These are phyloP conservation scores for Glonium stellatum DNA, from an alignment of 495 filamentous ascomycete species.

Conservation along the genomic window DNA sequence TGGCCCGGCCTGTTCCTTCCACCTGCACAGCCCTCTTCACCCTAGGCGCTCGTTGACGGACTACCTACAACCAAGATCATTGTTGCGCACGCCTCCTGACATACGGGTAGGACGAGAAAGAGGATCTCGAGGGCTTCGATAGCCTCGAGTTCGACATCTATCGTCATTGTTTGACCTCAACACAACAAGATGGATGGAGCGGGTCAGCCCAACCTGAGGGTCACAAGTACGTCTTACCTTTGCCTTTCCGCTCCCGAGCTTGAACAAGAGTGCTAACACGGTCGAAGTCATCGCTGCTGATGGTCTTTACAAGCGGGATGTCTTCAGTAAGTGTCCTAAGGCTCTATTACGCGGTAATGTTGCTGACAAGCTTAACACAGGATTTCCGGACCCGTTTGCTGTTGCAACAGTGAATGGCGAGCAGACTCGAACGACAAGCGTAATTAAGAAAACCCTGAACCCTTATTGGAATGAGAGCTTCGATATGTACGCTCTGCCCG, in stretches of 20 bases:
- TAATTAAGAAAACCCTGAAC: conserved; percentile 94
- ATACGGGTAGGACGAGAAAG: neutral
- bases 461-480: conserved; percentile 99
- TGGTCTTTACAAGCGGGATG: conserved; percentile 97
- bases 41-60: conserved; percentile 2
- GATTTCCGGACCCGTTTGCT: conserved; percentile 95
- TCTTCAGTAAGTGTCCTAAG: conserved; percentile 69
- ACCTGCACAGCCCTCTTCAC: conserved; percentile 23
- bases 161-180: neutral
- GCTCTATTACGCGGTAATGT: conserved; percentile 26
- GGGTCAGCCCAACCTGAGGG: conserved; percentile 53
- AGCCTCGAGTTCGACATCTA: neutral
- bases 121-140: neutral
- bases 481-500: conserved; percentile 66
- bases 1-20: conserved; percentile 11
- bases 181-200: conserved; percentile 32
- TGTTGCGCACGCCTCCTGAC: conserved; percentile 12
- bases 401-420: conserved; percentile 94
- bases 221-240: conserved; percentile 49
- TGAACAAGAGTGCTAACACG: conserved; percentile 34
- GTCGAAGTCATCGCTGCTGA: conserved; percentile 89
- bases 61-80: neutral
- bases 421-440: conserved; percentile 89
- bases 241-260: conserved; percentile 3
- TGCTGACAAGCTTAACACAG: conserved; percentile 43